Evolutionary conservation across 495 filamentous ascomycete genomes (phyloP).

Genomic region (Friedmanniomyces simplex): DNA sequence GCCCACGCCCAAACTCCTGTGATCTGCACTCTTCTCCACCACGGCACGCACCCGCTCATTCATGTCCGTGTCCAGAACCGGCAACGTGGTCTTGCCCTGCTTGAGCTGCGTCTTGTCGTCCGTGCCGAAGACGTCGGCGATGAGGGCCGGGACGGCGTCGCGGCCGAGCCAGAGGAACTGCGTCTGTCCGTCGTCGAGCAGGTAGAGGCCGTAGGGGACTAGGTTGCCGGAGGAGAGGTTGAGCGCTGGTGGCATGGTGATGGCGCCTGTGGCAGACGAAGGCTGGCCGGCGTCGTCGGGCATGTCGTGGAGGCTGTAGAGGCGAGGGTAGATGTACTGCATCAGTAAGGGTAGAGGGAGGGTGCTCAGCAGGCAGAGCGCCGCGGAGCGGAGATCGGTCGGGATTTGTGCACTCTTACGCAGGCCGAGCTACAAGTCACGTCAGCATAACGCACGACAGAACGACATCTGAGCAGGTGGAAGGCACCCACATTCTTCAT

Average conservation of each 20-base stretch:
- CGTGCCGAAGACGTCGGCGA: slow-evolving; percentile 81
- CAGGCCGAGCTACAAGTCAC: slow-evolving; percentile 58
- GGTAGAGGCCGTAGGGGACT: slow-evolving; percentile 88
- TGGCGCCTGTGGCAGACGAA: slow-evolving; percentile 75
- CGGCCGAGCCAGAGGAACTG: slow-evolving; percentile 97
- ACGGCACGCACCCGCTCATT: slow-evolving; percentile 86
- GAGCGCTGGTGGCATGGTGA: slow-evolving; percentile 68
- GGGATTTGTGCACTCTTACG: slow-evolving; percentile 94
- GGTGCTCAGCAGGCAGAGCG: slow-evolving; percentile 85
- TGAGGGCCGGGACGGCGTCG: slow-evolving; percentile 81
- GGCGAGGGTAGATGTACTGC: slow-evolving; percentile 90
- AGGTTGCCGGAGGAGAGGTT: slow-evolving; percentile 83
- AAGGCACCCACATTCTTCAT: slow-evolving; percentile 70
- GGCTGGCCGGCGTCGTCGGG: slow-evolving; percentile 84
- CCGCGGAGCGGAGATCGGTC: slow-evolving; percentile 86
- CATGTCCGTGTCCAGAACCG: slow-evolving; percentile 88
- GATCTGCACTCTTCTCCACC: slow-evolving; percentile 81
- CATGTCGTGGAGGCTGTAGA: slow-evolving; percentile 97
- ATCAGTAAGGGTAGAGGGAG: slow-evolving; percentile 84
- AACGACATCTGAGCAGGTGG: not conserved
- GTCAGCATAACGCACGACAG: slow-evolving; percentile 23
- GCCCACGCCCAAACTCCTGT: slow-evolving; percentile 72
- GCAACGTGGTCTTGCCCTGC: slow-evolving; percentile 79
- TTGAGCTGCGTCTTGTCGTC: slow-evolving; percentile 69
- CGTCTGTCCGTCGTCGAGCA: slow-evolving; percentile 94